A percentile compares a stretch with the other conserved stretches of the same genome.
phyloP scores from a whole-genome alignment of 1,284 basidiomycete species.

The Trichosporon faecale region DNA sequence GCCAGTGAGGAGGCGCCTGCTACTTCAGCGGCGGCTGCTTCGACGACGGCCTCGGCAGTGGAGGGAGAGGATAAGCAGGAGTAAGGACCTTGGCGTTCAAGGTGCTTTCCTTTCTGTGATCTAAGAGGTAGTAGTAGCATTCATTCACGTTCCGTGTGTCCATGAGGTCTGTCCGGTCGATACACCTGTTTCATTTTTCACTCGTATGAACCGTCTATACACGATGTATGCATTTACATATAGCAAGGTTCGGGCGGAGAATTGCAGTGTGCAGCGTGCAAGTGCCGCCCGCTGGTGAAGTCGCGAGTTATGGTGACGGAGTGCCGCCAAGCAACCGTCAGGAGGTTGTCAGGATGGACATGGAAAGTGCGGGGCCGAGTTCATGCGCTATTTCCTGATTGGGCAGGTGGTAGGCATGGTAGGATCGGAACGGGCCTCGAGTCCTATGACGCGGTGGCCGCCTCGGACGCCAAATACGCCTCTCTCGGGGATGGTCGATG shows the following conservation, averaged over 20 bases:
- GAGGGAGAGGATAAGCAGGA: neutral
- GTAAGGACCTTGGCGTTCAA: neutral
- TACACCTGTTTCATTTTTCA: conserved; percentile 10
- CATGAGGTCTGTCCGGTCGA: neutral
- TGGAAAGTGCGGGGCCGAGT: neutral
- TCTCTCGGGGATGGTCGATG: neutral
- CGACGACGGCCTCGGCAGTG: neutral
- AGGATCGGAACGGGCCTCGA: neutral
- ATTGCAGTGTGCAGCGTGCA: neutral
- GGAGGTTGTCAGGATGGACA: neutral
- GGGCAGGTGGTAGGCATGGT: neutral
- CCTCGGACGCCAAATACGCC: neutral
- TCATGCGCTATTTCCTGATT: neutral
- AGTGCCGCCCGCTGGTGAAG: neutral
- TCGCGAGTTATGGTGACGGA: neutral
- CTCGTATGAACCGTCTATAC: neutral
- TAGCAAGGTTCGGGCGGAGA: neutral
- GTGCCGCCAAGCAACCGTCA: neutral
- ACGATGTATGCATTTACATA: conserved; percentile 12
- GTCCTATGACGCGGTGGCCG: neutral
- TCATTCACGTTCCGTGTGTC: neutral
- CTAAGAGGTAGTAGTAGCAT: neutral
- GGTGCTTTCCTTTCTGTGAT: neutral
- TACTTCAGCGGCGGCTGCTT: too few species aligned
- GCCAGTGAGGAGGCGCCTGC: neutral